Evolutionary conservation across 2,329 filamentous ascomycete species (phyloP).

Genomic region (Fonsecaea pedrosoi): DNA sequence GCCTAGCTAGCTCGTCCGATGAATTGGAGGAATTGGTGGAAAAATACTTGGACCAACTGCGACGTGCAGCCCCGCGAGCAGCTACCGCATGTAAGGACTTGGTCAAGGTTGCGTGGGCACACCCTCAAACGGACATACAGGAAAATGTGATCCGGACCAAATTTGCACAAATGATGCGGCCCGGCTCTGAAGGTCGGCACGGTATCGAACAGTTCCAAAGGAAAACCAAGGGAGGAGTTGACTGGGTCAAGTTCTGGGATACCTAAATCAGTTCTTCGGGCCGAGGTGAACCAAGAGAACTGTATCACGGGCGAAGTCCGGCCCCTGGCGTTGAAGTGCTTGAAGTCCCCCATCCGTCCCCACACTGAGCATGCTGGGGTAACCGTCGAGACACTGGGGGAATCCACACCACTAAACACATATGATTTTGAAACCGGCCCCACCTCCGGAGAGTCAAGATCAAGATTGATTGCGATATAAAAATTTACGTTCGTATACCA

Average conservation of each 20-base stretch:
- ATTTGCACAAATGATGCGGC: conserved; percentile 42
- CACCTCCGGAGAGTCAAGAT: no score
- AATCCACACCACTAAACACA: no score
- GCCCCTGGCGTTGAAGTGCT: no score
- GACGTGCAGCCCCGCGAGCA: conserved; percentile 41
- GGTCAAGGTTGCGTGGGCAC: conserved; percentile 30
- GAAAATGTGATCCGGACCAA: conserved; percentile 33
- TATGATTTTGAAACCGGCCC: no score
- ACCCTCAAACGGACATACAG: conserved; percentile 25
- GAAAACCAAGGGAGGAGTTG: conserved; percentile 31
- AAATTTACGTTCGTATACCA: no score
- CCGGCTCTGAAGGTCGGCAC: conserved; percentile 36
- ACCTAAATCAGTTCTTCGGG: no score
- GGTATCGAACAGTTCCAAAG: conserved; percentile 41
- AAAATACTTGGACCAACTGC: conserved; percentile 37
- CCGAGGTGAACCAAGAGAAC: no score
- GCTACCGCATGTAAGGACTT: conserved; percentile 46
- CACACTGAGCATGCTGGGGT: no score
- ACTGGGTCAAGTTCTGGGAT: conserved; percentile 36
- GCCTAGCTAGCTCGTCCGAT: conserved; percentile 40
- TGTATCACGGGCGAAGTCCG: no score
- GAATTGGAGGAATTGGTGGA: conserved; percentile 39
- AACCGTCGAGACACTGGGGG: no score
- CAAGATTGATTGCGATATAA: no score
- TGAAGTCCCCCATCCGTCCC: no score